These are phyloP conservation scores for Colletotrichum tanaceti DNA, from an alignment of 2,329 filamentous ascomycete genomes.

Conservation along the genomic window DNA sequence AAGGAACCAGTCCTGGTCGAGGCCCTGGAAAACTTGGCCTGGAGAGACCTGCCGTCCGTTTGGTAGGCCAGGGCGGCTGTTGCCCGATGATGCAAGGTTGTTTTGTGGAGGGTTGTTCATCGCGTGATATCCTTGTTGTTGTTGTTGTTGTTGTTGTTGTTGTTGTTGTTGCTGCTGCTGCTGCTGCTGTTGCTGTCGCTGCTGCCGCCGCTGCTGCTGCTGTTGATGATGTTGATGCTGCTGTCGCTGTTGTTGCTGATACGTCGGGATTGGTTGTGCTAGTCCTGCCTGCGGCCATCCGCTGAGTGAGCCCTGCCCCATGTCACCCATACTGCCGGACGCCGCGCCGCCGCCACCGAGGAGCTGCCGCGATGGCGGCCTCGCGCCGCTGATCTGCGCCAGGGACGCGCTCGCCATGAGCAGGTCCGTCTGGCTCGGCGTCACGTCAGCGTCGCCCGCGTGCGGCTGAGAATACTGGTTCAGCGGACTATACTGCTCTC, in stretches of 20 bases:
- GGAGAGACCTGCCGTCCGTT: slow-evolving; percentile 46
- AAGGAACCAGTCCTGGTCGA: slow-evolving; percentile 69
- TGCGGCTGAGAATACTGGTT: slow-evolving; percentile 50
- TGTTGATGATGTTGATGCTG: too few species aligned
- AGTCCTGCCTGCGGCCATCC: slow-evolving; percentile 45
- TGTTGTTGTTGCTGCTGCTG: too few species aligned
- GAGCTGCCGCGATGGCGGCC: slow-evolving; percentile 31
- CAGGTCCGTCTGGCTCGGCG: slow-evolving; percentile 46
- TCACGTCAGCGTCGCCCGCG: slow-evolving; percentile 43
- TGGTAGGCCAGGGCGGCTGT: neutral
- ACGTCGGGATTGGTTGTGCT: slow-evolving; percentile 46
- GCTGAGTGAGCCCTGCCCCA: slow-evolving; percentile 23
- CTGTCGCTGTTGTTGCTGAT: slow-evolving; percentile 43
- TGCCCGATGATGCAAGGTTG: slow-evolving; percentile 8
- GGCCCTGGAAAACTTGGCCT: slow-evolving; percentile 50
- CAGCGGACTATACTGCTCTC: slow-evolving; percentile 51
- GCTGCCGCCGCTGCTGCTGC: too few species aligned
- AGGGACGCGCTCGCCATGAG: slow-evolving; percentile 44
- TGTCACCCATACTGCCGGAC: neutral
- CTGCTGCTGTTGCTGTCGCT: neutral
- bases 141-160: slow-evolving; percentile 6
- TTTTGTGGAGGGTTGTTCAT: slow-evolving; percentile 6
- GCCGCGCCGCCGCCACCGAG: neutral
- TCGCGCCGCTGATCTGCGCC: slow-evolving; percentile 42
- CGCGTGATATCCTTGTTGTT: slow-evolving; percentile 31